A percentile compares a stretch with the other conserved stretches of the same genome.
phyloP scores from a whole-genome alignment of 768 basidiomycete species.

The Hemileccinum rubropunctum region DNA sequence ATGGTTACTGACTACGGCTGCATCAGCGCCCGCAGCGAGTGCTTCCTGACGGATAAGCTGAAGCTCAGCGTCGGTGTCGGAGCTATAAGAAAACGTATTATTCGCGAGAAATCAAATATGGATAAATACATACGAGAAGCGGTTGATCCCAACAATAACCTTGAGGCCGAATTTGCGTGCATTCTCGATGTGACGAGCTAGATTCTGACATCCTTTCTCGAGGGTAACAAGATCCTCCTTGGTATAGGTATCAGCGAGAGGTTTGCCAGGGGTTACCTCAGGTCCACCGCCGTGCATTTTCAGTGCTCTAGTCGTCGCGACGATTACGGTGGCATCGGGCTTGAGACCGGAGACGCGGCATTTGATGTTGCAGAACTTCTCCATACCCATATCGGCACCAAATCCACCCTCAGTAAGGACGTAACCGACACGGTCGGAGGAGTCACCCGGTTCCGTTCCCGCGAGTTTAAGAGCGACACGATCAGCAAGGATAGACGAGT shows the following conservation, averaged over 20 bases:
- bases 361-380: conserved; percentile 99
- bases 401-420: conserved; percentile 98
- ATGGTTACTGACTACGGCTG: conserved; percentile 93
- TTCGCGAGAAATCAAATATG: neutral
- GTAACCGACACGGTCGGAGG: conserved; percentile 78
- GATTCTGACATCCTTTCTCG: conserved; percentile 88
- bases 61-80: conserved; percentile 89
- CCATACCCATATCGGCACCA: conserved; percentile 99
- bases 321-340: conserved; percentile 93
- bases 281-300: conserved; percentile 99
- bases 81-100: conserved; percentile 40
- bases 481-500: conserved; percentile 98
- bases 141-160: conserved; percentile 94
- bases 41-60: conserved; percentile 79
- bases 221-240: conserved; percentile 89
- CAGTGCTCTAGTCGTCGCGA: conserved; percentile 94
- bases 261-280: conserved; percentile 93
- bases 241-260: conserved; percentile 90
- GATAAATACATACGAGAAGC: conserved; percentile 71
- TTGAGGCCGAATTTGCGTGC: conserved; percentile 95
- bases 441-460: conserved; percentile 90
- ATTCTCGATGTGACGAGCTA: conserved; percentile 92
- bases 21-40: conserved; percentile 85
- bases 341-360: conserved; percentile 89
- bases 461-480: conserved; percentile 95